Conservation (phyloP, 2,329 filamentous ascomycete species). For the Madurella mycetomatis region DNA sequence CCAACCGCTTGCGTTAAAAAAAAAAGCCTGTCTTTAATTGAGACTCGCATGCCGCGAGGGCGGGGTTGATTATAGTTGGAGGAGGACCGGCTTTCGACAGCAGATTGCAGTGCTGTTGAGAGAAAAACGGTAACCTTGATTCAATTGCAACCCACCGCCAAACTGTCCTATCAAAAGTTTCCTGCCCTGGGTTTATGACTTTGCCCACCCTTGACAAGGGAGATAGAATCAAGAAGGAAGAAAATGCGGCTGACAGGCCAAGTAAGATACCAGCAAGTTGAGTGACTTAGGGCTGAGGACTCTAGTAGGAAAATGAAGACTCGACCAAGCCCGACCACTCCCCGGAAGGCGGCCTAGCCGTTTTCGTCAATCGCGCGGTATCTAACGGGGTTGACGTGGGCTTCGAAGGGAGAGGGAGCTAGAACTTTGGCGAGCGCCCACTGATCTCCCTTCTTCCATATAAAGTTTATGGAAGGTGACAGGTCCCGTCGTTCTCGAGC, state of each 20-base stretch:
- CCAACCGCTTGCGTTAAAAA: neutral
- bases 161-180: slow-evolving; percentile 42
- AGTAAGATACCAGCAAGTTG: slow-evolving; percentile 16
- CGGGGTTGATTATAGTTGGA: too few relatives aligned
- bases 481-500: neutral
- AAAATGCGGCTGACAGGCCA: slow-evolving; percentile 15
- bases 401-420: neutral
- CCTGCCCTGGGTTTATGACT: slow-evolving; percentile 26
- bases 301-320: neutral
- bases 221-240: slow-evolving; percentile 27
- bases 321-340: slow-evolving; percentile 1
- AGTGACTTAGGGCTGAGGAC: neutral
- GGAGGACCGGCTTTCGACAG: neutral
- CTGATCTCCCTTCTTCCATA: neutral
- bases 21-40: neutral
- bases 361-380: neutral
- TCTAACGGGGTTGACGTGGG: neutral
- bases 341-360: neutral
- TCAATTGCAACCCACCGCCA: slow-evolving; percentile 22
- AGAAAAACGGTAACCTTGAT: slow-evolving; percentile 13
- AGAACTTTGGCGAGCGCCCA: neutral
- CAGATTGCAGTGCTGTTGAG: neutral
- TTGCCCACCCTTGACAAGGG: slow-evolving; percentile 14
- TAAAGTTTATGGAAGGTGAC: neutral
- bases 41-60: too few relatives aligned